Conservation (phyloP, 164 flowering plant genomes). For the Tinospora cordifolia region DNA sequence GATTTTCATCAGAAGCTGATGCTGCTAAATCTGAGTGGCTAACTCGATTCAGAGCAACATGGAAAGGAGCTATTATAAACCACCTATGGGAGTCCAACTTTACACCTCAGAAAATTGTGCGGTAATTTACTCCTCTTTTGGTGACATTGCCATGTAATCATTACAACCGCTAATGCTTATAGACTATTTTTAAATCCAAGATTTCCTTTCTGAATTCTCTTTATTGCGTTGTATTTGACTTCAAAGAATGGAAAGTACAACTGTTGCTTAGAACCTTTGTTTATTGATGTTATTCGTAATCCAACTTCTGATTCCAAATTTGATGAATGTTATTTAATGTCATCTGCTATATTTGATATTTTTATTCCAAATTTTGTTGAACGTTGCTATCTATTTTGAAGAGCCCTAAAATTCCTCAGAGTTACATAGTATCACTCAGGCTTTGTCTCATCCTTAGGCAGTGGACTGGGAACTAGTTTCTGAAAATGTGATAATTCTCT, state of each 20-base stretch:
- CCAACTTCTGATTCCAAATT: not conserved
- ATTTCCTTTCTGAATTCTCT: not conserved
- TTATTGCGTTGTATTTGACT: not conserved
- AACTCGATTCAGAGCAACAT: constrained; percentile 59
- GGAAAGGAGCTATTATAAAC: constrained; percentile 83
- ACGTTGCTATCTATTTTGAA: no score
- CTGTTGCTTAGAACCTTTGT: not conserved
- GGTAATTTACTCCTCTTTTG: constrained; percentile 33
- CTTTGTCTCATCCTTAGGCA: no score
- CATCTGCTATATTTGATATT: no score
- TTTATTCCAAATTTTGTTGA: no score
- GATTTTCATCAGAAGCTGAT: constrained; percentile 69
- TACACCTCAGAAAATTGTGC: constrained; percentile 77
- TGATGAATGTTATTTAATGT: no score
- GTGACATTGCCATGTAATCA: not conserved
- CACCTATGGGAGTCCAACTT: constrained; percentile 95
- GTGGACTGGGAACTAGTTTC: no score
- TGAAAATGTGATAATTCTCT: no score
- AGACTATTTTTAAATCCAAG: not conserved
- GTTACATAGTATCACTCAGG: no score
- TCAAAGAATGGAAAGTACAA: not conserved
- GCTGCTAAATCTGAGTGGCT: constrained; percentile 45
- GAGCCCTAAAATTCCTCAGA: no score
- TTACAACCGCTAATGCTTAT: not conserved
- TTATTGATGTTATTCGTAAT: not conserved